phyloP scores from a whole-genome alignment of 495 filamentous ascomycete species.

The Xylaria telfairii region DNA sequence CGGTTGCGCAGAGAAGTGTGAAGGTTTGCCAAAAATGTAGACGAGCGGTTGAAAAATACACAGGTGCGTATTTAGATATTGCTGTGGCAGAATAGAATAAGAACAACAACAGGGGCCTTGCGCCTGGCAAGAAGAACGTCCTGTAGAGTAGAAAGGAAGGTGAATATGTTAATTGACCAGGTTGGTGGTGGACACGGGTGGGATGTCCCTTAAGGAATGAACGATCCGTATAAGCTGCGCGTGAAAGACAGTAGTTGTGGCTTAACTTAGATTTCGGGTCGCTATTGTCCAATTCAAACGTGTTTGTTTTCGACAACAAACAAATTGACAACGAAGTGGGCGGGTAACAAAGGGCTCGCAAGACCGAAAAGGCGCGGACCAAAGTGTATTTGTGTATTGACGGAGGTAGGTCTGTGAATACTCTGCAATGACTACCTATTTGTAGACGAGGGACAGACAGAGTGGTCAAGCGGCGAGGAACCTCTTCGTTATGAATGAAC shows the following conservation, averaged over 20 bases:
- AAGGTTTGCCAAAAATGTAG: conserved; percentile 1
- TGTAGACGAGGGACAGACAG: conserved; percentile 5
- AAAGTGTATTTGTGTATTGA: background rate
- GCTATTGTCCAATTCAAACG: background rate
- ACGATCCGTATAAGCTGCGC: background rate
- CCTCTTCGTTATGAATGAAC: conserved; percentile 17
- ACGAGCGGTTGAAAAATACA: conserved; percentile 4
- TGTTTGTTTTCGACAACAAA: conserved; percentile 16
- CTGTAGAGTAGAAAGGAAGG: conserved; percentile 31
- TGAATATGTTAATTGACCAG: background rate
- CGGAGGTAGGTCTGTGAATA: background rate
- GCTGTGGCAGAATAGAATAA: background rate
- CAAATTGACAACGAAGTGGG: background rate
- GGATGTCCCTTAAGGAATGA: conserved; percentile 13
- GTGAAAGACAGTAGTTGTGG: conserved; percentile 11
- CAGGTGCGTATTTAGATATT: background rate
- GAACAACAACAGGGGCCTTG: conserved; percentile 23
- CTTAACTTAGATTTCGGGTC: background rate
- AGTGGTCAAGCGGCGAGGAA: background rate
- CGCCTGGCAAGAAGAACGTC: conserved; percentile 35
- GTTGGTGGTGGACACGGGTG: background rate
- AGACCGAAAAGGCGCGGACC: background rate
- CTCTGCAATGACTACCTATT: background rate
- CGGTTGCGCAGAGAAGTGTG: background rate
- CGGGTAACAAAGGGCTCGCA: conserved; percentile 14